These are phyloP conservation scores for Thymus quinquecostatus DNA, from an alignment of 257 asterid species.

Conservation along the genomic window DNA sequence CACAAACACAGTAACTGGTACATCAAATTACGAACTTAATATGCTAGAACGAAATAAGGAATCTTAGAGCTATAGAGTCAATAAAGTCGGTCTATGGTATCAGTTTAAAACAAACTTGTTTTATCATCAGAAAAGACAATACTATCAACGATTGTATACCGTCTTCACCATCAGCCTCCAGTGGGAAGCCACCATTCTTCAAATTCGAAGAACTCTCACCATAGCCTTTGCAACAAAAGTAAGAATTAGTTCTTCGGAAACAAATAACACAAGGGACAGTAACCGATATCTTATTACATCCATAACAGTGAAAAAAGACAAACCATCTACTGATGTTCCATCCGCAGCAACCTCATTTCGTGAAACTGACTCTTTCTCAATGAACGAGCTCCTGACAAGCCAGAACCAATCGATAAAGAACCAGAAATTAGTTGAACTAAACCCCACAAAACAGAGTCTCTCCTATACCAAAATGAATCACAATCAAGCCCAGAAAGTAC, in stretches of 20 bases:
- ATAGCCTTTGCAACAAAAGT: conserved; percentile 42
- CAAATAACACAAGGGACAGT: background rate
- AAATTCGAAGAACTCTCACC: conserved; percentile 30
- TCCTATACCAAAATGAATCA: conserved; percentile 15
- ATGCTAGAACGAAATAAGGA: conserved; percentile 6
- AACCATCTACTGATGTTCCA: conserved; percentile 42
- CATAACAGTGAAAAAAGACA: conserved; percentile 7
- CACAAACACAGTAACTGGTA: background rate
- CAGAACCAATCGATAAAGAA: conserved; percentile 16
- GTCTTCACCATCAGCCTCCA: conserved; percentile 50
- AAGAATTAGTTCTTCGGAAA: conserved; percentile 27
- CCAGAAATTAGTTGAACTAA: conserved; percentile 20
- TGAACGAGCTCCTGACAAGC: conserved; percentile 44
- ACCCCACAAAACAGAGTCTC: background rate
- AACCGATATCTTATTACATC: conserved; percentile 12
- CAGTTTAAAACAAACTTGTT: conserved; percentile 12
- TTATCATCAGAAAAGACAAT: background rate
- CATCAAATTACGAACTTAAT: background rate
- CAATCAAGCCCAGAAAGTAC: background rate
- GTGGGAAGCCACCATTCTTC: conserved; percentile 38
- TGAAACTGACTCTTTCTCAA: conserved; percentile 32
- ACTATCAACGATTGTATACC: conserved; percentile 39
- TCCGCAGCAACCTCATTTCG: conserved; percentile 32
- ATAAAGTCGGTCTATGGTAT: background rate
- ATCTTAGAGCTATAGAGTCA: background rate